Evolutionary conservation across 257 asterid genomes (phyloP).

Genomic region (Paulownia fortunei): DNA sequence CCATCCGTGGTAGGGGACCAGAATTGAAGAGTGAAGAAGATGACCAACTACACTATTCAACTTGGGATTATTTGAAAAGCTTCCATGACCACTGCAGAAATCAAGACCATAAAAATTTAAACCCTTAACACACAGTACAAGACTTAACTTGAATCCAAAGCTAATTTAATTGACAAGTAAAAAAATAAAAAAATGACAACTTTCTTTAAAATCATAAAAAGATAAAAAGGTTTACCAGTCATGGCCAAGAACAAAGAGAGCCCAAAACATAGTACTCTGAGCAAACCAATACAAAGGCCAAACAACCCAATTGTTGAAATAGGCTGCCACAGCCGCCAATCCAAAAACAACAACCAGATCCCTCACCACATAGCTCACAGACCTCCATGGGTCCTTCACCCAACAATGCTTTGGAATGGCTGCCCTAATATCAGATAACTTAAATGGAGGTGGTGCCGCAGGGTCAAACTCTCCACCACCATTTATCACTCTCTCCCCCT

Average conservation of each 20-base stretch:
- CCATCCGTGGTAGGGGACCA: conserved; percentile 99
- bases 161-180: background rate
- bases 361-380: conserved; percentile 86
- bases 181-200: background rate
- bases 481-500: conserved; percentile 5
- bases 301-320: conserved; percentile 74
- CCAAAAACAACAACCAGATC: conserved; percentile 82
- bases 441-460: conserved; percentile 82
- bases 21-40: conserved; percentile 91
- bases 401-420: conserved; percentile 98
- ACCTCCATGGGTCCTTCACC: conserved; percentile 91
- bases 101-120: conserved; percentile 21
- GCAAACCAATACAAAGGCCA: conserved; percentile 99
- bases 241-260: conserved; percentile 97
- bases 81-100: conserved; percentile 94
- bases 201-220: background rate
- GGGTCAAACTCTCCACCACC: conserved; percentile 62
- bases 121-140: background rate
- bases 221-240: conserved; percentile 63
- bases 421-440: conserved; percentile 69
- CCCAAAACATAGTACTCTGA: conserved; percentile 98
- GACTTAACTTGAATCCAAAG: background rate
- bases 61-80: conserved; percentile 80
- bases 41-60: conserved; percentile 92
- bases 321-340: conserved; percentile 85